A percentile compares a stretch with the other conserved stretches of the same genome.
Conservation (phyloP, 108 stramenopile species). For the Cyclostephanos tholiformis region DNA sequence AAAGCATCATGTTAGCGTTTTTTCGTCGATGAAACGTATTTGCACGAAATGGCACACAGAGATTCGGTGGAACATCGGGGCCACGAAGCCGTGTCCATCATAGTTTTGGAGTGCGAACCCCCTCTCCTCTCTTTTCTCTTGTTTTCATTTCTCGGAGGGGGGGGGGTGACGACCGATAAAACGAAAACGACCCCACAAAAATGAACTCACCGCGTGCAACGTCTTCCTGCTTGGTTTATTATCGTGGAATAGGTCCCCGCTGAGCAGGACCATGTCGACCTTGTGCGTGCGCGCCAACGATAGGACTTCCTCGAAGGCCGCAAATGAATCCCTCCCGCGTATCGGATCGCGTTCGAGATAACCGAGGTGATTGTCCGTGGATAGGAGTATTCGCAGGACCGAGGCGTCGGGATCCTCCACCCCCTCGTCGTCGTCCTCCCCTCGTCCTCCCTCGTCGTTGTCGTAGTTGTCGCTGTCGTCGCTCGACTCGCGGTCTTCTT, state of each 20-base stretch:
- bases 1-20: too few species aligned
- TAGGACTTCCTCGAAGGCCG: slow-evolving; percentile 95
- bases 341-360: slow-evolving; percentile 92
- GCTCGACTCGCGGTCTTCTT: neutral
- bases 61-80: too few species aligned
- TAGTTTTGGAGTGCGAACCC: too few species aligned
- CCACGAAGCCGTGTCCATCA: too few species aligned
- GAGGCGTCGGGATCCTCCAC: slow-evolving; percentile 40
- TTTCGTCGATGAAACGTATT: too few species aligned
- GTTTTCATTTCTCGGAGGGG: too few species aligned
- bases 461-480: too few species aligned
- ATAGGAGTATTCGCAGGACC: slow-evolving; percentile 87
- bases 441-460: too few species aligned
- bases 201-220: slow-evolving; percentile 55
- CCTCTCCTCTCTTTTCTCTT: too few species aligned
- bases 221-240: slow-evolving; percentile 94
- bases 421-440: too few species aligned
- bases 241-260: slow-evolving; percentile 98
- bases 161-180: too few species aligned
- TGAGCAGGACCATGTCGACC: slow-evolving; percentile 89
- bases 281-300: slow-evolving; percentile 58
- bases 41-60: too few species aligned
- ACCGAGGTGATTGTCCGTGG: slow-evolving; percentile 98
- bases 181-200: neutral
- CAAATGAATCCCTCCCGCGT: slow-evolving; percentile 92